Conservation (phyloP, 805 yeast species). For the Ogataea nitratoaversa region DNA sequence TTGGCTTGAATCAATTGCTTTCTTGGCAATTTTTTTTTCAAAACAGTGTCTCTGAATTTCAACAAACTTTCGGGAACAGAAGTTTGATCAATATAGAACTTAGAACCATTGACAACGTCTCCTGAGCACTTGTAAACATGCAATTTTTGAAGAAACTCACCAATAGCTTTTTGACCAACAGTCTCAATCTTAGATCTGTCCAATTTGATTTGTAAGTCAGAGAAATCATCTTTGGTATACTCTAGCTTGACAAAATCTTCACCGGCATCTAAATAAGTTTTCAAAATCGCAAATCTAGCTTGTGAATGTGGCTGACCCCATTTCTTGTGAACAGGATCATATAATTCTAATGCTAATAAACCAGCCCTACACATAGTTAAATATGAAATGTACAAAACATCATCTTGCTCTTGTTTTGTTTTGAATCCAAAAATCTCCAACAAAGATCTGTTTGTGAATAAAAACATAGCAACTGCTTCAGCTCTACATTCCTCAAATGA, state of each 20-base stretch:
- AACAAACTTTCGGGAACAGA: slow-evolving; percentile 60
- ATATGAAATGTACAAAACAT: slow-evolving; percentile 62
- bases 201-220: slow-evolving; percentile 57
- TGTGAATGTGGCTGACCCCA: slow-evolving; percentile 98
- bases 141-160: slow-evolving; percentile 63
- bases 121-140: slow-evolving; percentile 80
- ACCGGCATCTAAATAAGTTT: slow-evolving; percentile 65
- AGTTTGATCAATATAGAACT: slow-evolving; percentile 65
- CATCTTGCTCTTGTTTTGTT: slow-evolving; percentile 53
- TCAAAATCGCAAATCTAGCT: slow-evolving; percentile 83
- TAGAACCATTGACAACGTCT: slow-evolving; percentile 59
- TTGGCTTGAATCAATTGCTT: slow-evolving; percentile 83
- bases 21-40: slow-evolving; percentile 74
- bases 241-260: slow-evolving; percentile 52
- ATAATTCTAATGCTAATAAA: slow-evolving; percentile 71
- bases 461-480: slow-evolving; percentile 80
- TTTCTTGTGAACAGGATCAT: slow-evolving; percentile 77
- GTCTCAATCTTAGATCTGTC: slow-evolving; percentile 61
- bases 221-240: slow-evolving; percentile 42
- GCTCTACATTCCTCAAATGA: slow-evolving; percentile 93
- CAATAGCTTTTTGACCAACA: slow-evolving; percentile 69
- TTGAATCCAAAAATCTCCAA: slow-evolving; percentile 70
- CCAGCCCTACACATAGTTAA: slow-evolving; percentile 89
- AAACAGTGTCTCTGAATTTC: slow-evolving; percentile 60
- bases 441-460: slow-evolving; percentile 64